These are phyloP conservation scores for Salvia rosmarinus DNA, from an alignment of 257 asterid genomes.

Conservation along the genomic window DNA sequence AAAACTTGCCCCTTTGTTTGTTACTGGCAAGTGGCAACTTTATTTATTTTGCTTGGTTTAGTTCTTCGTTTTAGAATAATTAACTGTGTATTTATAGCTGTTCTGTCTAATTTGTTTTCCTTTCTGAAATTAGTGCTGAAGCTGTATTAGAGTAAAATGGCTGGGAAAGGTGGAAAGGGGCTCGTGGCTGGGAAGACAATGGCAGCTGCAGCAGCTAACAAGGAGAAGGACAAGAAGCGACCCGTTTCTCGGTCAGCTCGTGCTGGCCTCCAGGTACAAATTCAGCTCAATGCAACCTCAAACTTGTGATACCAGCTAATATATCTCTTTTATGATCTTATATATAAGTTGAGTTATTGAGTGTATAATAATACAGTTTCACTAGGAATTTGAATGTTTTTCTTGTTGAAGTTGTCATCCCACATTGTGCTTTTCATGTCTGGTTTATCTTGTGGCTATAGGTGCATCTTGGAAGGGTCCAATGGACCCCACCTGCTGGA, in stretches of 20 bases:
- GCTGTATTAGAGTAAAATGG: constrained; percentile 49
- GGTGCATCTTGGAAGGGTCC: neutral
- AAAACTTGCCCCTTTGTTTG: neutral
- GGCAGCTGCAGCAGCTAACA: constrained; percentile 78
- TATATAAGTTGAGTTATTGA: neutral
- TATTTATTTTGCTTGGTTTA: neutral
- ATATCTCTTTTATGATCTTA: neutral
- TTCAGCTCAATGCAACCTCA: neutral
- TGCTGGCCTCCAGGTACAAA: constrained; percentile 87
- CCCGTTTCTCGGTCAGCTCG: constrained; percentile 88
- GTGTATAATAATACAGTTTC: neutral
- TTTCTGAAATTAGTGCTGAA: neutral
- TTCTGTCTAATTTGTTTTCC: neutral
- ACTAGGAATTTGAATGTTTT: neutral
- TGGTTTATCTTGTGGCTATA: neutral
- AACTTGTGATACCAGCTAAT: neutral
- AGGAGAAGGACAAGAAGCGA: constrained; percentile 84
- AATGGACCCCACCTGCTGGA: neutral
- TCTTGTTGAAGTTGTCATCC: neutral
- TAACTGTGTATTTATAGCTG: neutral
- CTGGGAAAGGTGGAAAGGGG: constrained; percentile 98
- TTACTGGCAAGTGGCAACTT: neutral
- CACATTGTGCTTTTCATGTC: neutral
- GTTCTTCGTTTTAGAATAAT: neutral
- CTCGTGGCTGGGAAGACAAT: constrained; percentile 94